Evolutionary conservation across 2,329 filamentous ascomycete genomes (phyloP).

Genomic region (Aspergillus udagawae): DNA sequence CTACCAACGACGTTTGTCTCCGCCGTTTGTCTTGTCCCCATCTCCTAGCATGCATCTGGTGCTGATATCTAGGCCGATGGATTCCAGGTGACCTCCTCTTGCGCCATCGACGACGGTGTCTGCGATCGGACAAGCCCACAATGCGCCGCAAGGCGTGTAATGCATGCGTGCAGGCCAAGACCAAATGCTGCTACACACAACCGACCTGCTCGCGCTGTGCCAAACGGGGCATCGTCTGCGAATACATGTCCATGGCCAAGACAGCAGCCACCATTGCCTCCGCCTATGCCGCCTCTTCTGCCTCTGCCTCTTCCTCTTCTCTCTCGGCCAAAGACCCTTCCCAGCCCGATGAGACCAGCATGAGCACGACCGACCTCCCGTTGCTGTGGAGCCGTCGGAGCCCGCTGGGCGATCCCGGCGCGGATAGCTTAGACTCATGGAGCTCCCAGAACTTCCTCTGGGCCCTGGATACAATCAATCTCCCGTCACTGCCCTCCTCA

Average conservation of each 20-base stretch:
- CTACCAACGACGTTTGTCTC: constrained; percentile 14
- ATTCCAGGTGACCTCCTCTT: constrained; percentile 13
- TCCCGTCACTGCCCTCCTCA: constrained; percentile 3
- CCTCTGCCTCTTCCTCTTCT: background rate
- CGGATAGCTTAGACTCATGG: constrained; percentile 1
- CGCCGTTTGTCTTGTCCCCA: background rate
- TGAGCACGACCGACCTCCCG: background rate
- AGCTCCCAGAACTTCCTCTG: constrained; percentile 1
- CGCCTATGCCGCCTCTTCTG: background rate
- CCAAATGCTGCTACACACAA: constrained; percentile 16
- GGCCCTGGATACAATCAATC: background rate
- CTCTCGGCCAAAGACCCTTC: background rate
- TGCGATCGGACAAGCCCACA: constrained; percentile 6
- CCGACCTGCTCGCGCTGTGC: constrained; percentile 15
- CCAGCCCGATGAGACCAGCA: background rate
- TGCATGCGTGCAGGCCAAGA: constrained; percentile 18
- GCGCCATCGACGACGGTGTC: constrained; percentile 18
- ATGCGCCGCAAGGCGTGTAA: constrained; percentile 17
- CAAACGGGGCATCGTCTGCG: constrained; percentile 10
- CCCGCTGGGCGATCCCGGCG: background rate
- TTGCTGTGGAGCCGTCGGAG: constrained; percentile 3
- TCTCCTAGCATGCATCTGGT: background rate
- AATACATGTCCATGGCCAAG: constrained; percentile 1
- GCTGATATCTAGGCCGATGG: background rate
- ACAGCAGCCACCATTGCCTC: background rate